Conservation (phyloP, 495 filamentous ascomycete genomes). For the Annulohypoxylon maeteangense region DNA sequence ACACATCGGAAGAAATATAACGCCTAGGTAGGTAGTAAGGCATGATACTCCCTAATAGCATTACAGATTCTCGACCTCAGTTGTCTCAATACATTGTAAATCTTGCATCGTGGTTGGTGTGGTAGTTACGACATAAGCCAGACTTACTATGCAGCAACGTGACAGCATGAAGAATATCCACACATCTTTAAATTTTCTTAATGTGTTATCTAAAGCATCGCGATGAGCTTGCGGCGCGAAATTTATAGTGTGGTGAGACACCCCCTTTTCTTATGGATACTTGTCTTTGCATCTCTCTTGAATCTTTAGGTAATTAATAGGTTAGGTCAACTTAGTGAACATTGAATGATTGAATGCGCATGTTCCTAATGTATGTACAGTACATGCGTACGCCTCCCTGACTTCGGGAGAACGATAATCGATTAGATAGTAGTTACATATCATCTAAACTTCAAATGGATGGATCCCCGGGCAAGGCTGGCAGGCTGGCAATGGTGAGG, state of each 20-base stretch:
- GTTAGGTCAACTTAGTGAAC: background rate
- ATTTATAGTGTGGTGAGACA: background rate
- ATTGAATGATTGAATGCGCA: background rate
- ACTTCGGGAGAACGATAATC: background rate
- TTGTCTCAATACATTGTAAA: background rate
- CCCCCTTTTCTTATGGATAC: constrained; percentile 5
- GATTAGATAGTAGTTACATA: constrained; percentile 30
- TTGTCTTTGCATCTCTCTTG: background rate
- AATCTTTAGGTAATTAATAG: background rate
- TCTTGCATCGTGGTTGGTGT: background rate
- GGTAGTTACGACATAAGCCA: background rate
- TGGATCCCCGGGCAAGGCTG: constrained; percentile 20
- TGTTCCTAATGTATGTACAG: background rate
- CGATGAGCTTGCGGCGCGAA: background rate
- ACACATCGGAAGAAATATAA: background rate
- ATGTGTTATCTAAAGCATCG: constrained; percentile 7
- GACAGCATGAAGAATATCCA: constrained; percentile 7
- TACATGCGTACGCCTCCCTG: background rate
- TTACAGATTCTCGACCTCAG: background rate
- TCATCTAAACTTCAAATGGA: constrained; percentile 2
- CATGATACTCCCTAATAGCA: background rate
- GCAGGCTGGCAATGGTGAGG: constrained; percentile 21
- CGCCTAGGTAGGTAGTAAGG: background rate
- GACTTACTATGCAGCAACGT: constrained; percentile 16
- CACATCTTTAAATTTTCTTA: background rate